Evolutionary conservation across 2,329 filamentous ascomycete species (phyloP), one percentile per base, ranked within the genome.

Genomic region (Diplodia corticola): DNA sequence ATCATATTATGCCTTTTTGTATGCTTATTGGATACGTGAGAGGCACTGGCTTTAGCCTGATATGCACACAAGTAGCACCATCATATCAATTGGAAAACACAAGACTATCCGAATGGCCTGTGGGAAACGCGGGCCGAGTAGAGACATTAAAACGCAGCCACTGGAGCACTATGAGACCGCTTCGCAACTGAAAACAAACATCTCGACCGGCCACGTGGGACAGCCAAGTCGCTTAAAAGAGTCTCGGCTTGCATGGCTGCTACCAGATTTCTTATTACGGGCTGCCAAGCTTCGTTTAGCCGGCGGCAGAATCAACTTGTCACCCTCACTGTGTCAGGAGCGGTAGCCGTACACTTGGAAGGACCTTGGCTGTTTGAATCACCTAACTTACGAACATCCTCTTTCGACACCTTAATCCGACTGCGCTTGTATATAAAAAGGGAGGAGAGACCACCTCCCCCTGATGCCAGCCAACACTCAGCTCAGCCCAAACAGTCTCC

Each of bases 201-300:
- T 20, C 40, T 7, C n/a, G 9, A 10, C n/a, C 7, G 7, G 40
- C n/a, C 17, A 12, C 4, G 6, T n/a, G 5, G 40, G 40, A 20
- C 40, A 44, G 40, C 40, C n/a, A 44, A 44, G 40, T 44, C 40
- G 40, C 40, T 44, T 44, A 44, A 44, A 20, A 9, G n/a, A n/a
- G 40, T 44, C 40, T 44, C 17, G 40, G 40, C 40, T n/a, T 44
- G 40, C 17, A n/a, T 10, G 40, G 13, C 6, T 44, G n/a, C 40
- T 9, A 20, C 40, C 7, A 20, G 6, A 13, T 44, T 44, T 7
- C 40, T 44, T 44, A 20, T 51, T 63, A 28, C 13, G 40, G 60
- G 9, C 15, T 22, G 48, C 46, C 60, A 51, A 63, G 60, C 44
- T 53, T 53, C 24, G 17, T 49, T 63, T 63, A 63, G 22, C 60